A percentile compares a stretch with the other conserved stretches of the same genome.
Conservation (phyloP, 2,329 filamentous ascomycete genomes). For the Tolypocladium sp. region DNA sequence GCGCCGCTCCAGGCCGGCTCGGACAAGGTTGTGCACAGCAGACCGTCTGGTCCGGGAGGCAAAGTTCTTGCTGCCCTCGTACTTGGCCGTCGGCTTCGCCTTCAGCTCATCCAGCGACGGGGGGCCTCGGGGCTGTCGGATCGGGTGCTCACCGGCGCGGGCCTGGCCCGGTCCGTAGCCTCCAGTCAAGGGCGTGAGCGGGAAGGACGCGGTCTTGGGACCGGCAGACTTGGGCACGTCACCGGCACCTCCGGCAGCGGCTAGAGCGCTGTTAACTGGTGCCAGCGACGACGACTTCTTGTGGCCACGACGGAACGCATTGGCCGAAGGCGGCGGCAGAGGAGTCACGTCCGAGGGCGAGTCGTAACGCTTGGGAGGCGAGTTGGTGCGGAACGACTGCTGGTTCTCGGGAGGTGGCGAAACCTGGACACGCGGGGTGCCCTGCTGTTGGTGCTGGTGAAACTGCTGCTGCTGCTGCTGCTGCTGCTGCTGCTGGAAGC, state of each 20-base stretch:
- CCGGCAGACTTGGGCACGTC: constrained; percentile 48
- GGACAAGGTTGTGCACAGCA: constrained; percentile 84
- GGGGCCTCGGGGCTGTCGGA: constrained; percentile 86
- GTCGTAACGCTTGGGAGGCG: constrained; percentile 56
- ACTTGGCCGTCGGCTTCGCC: constrained; percentile 80
- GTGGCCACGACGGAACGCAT: constrained; percentile 87
- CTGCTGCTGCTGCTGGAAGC: constrained; percentile 26
- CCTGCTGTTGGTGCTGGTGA: constrained; percentile 32
- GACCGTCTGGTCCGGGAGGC: constrained; percentile 83
- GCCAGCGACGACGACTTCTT: constrained; percentile 80
- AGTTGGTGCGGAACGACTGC: constrained; percentile 49
- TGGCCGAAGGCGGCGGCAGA: constrained; percentile 78
- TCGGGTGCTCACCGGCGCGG: constrained; percentile 87
- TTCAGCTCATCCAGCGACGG: constrained; percentile 86
- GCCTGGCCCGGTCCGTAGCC: constrained; percentile 88
- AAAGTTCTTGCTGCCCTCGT: constrained; percentile 98
- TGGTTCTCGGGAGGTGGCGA: constrained; percentile 65
- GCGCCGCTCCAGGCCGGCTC: constrained; percentile 81
- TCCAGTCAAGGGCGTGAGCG: constrained; percentile 70
- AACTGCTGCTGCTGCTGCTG: constrained; percentile 35
- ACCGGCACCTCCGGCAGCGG: constrained; percentile 32
- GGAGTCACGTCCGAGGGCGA: constrained; percentile 61
- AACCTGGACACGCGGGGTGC: constrained; percentile 67
- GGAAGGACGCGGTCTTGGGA: constrained; percentile 73
- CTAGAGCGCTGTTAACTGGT: constrained; percentile 42